These are phyloP conservation scores for Asterochloris erici DNA, from an alignment of 139 green algal species.

Conservation along the genomic window DNA sequence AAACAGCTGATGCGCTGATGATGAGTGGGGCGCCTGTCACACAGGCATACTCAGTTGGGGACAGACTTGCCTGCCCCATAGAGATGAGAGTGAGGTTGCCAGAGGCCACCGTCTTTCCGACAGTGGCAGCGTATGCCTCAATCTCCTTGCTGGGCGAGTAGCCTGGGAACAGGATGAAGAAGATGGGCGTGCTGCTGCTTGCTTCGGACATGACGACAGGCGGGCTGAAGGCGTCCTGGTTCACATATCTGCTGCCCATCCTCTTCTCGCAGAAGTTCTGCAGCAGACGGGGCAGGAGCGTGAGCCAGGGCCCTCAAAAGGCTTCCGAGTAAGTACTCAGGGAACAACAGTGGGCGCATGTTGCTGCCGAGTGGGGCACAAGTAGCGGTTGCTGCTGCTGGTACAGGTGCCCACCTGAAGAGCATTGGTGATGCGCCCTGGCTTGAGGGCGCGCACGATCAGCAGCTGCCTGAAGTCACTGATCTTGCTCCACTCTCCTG, in stretches of 20 bases:
- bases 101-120: constrained; percentile 66
- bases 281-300: neutral
- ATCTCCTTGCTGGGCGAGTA: constrained; percentile 87
- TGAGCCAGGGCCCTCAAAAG: too few relatives aligned
- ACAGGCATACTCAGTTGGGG: neutral
- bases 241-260: constrained; percentile 63
- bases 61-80: constrained; percentile 66
- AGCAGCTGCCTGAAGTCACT: constrained; percentile 73
- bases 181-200: constrained; percentile 68
- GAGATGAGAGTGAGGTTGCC: constrained; percentile 78
- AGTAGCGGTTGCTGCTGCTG: constrained; percentile 9
- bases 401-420: constrained; percentile 43
- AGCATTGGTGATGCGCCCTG: constrained; percentile 79
- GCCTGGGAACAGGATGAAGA: constrained; percentile 89
- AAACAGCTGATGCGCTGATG: neutral
- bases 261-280: constrained; percentile 49
- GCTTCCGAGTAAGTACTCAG: too few relatives aligned
- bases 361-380: neutral
- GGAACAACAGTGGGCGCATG: neutral
- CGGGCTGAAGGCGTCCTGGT: constrained; percentile 73
- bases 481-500: constrained; percentile 72
- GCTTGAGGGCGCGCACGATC: constrained; percentile 66
- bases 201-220: constrained; percentile 67
- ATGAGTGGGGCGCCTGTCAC: neutral
- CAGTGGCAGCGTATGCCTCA: constrained; percentile 67